A percentile compares a stretch with the other conserved stretches of the same genome.
phyloP scores from a whole-genome alignment of 2,329 filamentous ascomycete genomes.

The Fusarium gaditjirri region DNA sequence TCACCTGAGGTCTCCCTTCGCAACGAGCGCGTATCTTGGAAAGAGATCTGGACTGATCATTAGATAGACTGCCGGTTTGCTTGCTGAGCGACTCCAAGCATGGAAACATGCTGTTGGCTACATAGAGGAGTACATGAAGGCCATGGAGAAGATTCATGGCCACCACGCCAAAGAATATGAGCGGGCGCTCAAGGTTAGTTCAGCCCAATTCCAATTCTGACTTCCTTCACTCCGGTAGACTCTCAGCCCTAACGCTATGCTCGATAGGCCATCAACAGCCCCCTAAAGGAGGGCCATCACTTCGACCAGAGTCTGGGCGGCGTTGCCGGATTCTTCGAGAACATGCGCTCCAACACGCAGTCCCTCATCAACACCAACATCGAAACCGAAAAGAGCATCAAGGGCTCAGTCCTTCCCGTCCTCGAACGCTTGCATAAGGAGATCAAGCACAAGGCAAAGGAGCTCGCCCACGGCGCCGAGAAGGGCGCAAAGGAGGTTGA shows the following conservation, averaged over 20 bases:
- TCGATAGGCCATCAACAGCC: slow-evolving; percentile 79
- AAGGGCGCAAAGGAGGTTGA: slow-evolving; percentile 92
- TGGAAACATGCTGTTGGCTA: slow-evolving; percentile 96
- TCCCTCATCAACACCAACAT: slow-evolving; percentile 87
- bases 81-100: slow-evolving; percentile 87
- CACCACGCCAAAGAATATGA: slow-evolving; percentile 94
- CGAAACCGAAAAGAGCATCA: slow-evolving; percentile 92
- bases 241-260: slow-evolving; percentile 3
- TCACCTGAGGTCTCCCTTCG: slow-evolving; percentile 14
- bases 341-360: slow-evolving; percentile 92
- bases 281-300: slow-evolving; percentile 89
- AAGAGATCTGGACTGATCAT: slow-evolving; percentile 6
- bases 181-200: slow-evolving; percentile 81
- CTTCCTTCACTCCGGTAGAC: not conserved
- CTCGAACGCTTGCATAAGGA: slow-evolving; percentile 93
- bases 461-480: slow-evolving; percentile 80
- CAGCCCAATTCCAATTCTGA: not conserved
- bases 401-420: slow-evolving; percentile 84
- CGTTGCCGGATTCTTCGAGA: slow-evolving; percentile 91
- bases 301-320: slow-evolving; percentile 93
- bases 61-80: slow-evolving; percentile 76
- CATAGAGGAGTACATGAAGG: slow-evolving; percentile 87
- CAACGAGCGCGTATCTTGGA: not conserved
- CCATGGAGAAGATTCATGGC: slow-evolving; percentile 87
- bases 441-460: slow-evolving; percentile 96